Base-by-base conservation (phyloP, 495 filamentous ascomycete genomes). In the Talaromyces wortmannii region DNA sequence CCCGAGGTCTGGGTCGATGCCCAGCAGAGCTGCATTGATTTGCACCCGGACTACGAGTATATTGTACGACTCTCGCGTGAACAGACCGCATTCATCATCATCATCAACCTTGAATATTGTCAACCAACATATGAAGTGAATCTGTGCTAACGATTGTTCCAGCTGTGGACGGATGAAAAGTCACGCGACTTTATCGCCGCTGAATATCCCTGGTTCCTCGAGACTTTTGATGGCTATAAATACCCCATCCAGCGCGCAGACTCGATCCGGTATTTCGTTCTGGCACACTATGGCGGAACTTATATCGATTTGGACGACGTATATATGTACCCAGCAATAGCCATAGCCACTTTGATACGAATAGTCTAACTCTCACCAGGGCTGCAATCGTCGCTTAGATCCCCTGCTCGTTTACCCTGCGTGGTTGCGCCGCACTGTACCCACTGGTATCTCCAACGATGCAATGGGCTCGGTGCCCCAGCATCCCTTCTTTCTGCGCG, bases 301-400 rank as follows among this genome's bases (percentile, higher is more conserved):
- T 96, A 96, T 65, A 85, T 96, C 58, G 91, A 96, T 63, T 74
- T 96, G 15, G 91, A 96, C 66, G 89, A 95, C 74, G 88, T 89
- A 63, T 43, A 83, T 78, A 30, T 54, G 60, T 13, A n/a, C n/a
- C 23, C 43, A 23, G 7, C n/a, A 16, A 8, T 15, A 8, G 32
- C 16, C 15, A n/a, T 2, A 50, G 8, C 17, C n/a, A n/a, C 4
- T 23, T 23, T 23, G 18, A 30, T n/a, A 29, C 8, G 3, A 11
- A 8, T 31, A 23, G 46, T 13, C 45, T 46, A 31, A 46, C 52
- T 55, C 5, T 16, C 32, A 3, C 15, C 54, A 89, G 86, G 89
- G 90, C 60, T 96, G 90, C 74, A 87, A 89, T 59, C 83, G 88
- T 52, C 82, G 84, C 33, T 77, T 96, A 44, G 88, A 92, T 58